These are phyloP conservation scores for Hypoxylon sp. DNA, from an alignment of 2,329 filamentous ascomycete species.

Conservation along the genomic window DNA sequence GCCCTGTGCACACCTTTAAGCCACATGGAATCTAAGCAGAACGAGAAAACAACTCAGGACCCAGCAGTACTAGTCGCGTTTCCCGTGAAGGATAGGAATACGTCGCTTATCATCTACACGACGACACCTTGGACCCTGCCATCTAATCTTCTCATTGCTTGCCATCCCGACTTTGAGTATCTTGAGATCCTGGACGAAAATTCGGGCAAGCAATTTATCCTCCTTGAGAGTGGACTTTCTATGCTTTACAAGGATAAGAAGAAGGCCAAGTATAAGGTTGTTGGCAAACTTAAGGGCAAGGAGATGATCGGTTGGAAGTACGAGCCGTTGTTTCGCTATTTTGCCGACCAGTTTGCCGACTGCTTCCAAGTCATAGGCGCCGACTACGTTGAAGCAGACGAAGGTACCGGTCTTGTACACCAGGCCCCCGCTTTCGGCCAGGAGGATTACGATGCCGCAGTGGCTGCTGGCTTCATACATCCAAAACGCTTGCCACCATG, in stretches of 20 bases:
- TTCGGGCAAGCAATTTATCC: conserved; percentile 85
- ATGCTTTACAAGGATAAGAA: conserved; percentile 95
- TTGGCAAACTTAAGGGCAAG: conserved; percentile 84
- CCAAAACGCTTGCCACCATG: conserved; percentile 87
- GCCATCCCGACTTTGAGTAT: conserved; percentile 87
- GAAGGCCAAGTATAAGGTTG: conserved; percentile 90
- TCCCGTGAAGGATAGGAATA: conserved; percentile 67
- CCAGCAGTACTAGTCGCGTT: conserved; percentile 92
- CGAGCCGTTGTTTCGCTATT: conserved; percentile 89
- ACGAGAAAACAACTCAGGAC: conserved; percentile 94
- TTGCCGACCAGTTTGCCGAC: conserved; percentile 80
- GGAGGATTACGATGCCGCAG: conserved; percentile 90
- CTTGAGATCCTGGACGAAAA: conserved; percentile 87
- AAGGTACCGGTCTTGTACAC: conserved; percentile 94
- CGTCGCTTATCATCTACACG: conserved; percentile 63
- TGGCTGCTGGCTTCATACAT: conserved; percentile 82
- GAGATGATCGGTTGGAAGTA: conserved; percentile 93
- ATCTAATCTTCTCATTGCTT: conserved; percentile 83
- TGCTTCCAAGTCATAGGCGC: conserved; percentile 85
- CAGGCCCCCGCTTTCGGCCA: conserved; percentile 95
- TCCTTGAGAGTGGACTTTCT: conserved; percentile 84
- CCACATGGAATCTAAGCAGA: conserved; percentile 95
- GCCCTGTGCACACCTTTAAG: conserved; percentile 89
- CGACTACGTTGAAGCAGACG: conserved; percentile 88
- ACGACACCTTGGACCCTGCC: conserved; percentile 90